A percentile compares a stretch with the other conserved stretches of the same genome.
Evolutionary conservation across 2,329 filamentous ascomycete genomes (phyloP).

Genomic region (Trichoderma sp.): DNA sequence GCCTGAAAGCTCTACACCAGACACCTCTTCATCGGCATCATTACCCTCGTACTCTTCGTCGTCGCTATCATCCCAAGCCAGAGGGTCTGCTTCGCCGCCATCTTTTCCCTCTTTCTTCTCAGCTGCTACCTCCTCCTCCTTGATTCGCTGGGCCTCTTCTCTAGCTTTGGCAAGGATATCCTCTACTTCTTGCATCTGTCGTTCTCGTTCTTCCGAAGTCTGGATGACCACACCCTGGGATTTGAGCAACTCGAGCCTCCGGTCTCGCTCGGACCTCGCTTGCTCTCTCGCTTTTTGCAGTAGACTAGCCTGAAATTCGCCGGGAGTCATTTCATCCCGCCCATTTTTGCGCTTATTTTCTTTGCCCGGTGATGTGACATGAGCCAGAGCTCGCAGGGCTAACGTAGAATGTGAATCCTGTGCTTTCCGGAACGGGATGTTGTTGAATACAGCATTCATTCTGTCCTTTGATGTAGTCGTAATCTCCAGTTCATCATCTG

Average conservation of each 20-base stretch:
- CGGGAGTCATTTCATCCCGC: constrained; percentile 61
- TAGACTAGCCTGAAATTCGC: constrained; percentile 67
- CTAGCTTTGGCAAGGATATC: constrained; percentile 84
- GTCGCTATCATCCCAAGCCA: constrained; percentile 58
- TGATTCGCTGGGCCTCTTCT: constrained; percentile 71
- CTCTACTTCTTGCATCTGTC: constrained; percentile 79
- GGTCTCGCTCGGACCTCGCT: constrained; percentile 72
- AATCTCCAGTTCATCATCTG: constrained; percentile 66
- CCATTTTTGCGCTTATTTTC: constrained; percentile 43
- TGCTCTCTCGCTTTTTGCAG: constrained; percentile 74
- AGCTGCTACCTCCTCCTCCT: constrained; percentile 70
- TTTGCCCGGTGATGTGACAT: constrained; percentile 63
- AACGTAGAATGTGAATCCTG: constrained; percentile 63
- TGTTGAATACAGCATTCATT: constrained; percentile 66
- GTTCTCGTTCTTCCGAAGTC: constrained; percentile 81
- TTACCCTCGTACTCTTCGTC: constrained; percentile 50
- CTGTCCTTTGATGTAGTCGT: constrained; percentile 48
- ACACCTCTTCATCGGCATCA: constrained; percentile 40
- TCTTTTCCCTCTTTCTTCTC: constrained; percentile 62
- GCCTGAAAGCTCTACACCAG: constrained; percentile 44
- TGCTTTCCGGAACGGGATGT: constrained; percentile 60
- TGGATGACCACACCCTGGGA: constrained; percentile 79
- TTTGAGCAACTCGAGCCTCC: constrained; percentile 72
- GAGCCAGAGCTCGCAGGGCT: constrained; percentile 70
- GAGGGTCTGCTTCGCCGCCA: constrained; percentile 47